Base-by-base conservation (phyloP, 345 rosid genomes). In the Mallotus nudiflorus region DNA sequence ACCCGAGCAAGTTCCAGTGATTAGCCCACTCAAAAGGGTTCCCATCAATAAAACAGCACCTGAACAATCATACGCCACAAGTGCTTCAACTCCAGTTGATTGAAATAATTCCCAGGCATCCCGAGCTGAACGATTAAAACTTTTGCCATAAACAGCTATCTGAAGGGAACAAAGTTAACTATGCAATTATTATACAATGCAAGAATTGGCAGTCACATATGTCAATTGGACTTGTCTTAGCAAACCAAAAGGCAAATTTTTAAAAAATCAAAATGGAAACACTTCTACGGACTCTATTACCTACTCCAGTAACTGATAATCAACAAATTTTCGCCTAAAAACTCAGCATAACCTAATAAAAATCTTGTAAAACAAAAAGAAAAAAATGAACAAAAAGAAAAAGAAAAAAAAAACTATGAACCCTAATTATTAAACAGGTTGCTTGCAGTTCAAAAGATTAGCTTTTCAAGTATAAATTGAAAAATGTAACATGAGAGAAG, bases 101-200 rank as follows among this genome's bases (percentile, higher is more conserved):
- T 95, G 99, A 72, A 95, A 90, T 71, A 92, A 73, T 63, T 95
- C 99, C 99, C 97, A 95, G 4, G 97, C 99, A 73, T 95, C 99
- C 71, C 99, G 88, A 15, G 99, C 97, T 56, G 99, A 90, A 61
- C 73, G 90, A 74, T 95, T 92, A 74, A 95, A 95, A 75, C 91
- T 86, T 90, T 92, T 92, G 24, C 99, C 99, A 73, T 84, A 81
- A 66, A 95, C 97, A 56, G 92, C 97, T 65, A 92, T 92, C 97
- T 95, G 86, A 72, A 71, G 46, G 67, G 37, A 58, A 29, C 50
- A 77, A 13, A 62, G 44, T 25, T 61, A 65, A 59, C 28, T 39
- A 58, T 65, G 59, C n/a, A 31, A 52, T 42, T 1, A 37, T 24
- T 39, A 62, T 10, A 58, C 33, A 71, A 75, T 58, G 9, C 20